Evolutionary conservation across 257 asterid species (phyloP).

Genomic region (Haberlea rhodopensis): DNA sequence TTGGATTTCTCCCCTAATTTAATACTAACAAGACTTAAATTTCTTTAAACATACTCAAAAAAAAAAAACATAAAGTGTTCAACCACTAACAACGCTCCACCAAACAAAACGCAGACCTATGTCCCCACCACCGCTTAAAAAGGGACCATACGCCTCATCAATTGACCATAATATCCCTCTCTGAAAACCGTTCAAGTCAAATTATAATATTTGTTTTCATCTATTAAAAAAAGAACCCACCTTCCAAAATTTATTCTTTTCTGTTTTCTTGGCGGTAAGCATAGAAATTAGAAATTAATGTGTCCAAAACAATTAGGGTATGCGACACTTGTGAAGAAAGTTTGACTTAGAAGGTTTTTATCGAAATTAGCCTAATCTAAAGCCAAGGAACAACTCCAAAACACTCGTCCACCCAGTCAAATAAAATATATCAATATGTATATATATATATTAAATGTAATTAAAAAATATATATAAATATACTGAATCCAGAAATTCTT

Average conservation of each 20-base stretch:
- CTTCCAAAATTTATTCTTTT: background rate
- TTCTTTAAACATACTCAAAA: too few species aligned
- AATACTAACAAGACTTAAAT: constrained; percentile 1
- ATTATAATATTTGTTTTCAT: too few species aligned
- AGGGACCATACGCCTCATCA: constrained; percentile 4
- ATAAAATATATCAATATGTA: too few species aligned
- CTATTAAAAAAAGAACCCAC: background rate
- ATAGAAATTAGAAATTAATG: background rate
- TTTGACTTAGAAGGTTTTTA: background rate
- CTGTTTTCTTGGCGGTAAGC: background rate
- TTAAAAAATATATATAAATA: too few species aligned
- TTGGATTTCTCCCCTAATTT: constrained; percentile 11
- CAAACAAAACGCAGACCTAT: constrained; percentile 46
- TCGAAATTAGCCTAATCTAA: too few species aligned
- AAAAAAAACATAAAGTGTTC: constrained; percentile 28
- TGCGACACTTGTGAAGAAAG: background rate
- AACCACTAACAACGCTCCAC: constrained; percentile 54
- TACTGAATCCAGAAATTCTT: background rate
- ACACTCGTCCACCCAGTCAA: background rate
- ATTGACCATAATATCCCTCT: constrained; percentile 36
- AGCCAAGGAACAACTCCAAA: background rate
- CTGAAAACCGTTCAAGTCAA: background rate
- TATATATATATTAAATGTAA: too few species aligned
- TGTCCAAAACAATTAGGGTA: background rate
- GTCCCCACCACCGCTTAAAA: constrained; percentile 53